phyloP scores from a whole-genome alignment of 2,329 filamentous ascomycete genomes.

The Emericellopsis atlantica region DNA sequence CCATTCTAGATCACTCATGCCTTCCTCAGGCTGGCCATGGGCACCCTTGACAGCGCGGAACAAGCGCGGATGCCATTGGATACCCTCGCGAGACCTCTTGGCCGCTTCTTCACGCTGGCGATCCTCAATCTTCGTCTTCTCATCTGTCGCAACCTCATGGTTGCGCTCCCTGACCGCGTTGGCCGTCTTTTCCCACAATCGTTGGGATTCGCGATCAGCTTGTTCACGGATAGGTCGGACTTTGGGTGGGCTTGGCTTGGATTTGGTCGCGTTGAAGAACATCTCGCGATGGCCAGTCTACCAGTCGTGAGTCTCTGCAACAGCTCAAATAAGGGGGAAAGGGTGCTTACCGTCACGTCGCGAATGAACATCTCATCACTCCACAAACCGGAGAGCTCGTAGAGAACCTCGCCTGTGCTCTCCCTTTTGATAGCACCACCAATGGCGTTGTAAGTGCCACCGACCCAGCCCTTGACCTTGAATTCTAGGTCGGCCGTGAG shows the following conservation, averaged over 20 bases:
- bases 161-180: conserved; percentile 74
- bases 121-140: conserved; percentile 95
- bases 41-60: conserved; percentile 67
- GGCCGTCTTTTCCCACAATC: conserved; percentile 71
- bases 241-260: conserved; percentile 62
- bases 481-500: conserved; percentile 89
- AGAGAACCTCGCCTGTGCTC: conserved; percentile 75
- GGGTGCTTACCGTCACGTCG: conserved; percentile 55
- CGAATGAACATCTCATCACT: conserved; percentile 91
- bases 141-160: conserved; percentile 80
- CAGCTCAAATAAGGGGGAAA: neutral
- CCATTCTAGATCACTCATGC: conserved; percentile 87
- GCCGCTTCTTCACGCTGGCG: conserved; percentile 82
- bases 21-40: conserved; percentile 59
- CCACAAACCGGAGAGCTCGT: conserved; percentile 86
- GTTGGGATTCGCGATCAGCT: conserved; percentile 79
- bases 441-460: conserved; percentile 92
- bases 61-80: conserved; percentile 79
- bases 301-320: conserved; percentile 1
- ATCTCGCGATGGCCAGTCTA: conserved; percentile 82
- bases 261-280: conserved; percentile 74
- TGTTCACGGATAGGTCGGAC: conserved; percentile 76
- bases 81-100: conserved; percentile 59
- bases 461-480: conserved; percentile 96
- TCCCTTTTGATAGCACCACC: conserved; percentile 84